phyloP scores from a whole-genome alignment of 257 asterid species.

The Scutellaria barbata region DNA sequence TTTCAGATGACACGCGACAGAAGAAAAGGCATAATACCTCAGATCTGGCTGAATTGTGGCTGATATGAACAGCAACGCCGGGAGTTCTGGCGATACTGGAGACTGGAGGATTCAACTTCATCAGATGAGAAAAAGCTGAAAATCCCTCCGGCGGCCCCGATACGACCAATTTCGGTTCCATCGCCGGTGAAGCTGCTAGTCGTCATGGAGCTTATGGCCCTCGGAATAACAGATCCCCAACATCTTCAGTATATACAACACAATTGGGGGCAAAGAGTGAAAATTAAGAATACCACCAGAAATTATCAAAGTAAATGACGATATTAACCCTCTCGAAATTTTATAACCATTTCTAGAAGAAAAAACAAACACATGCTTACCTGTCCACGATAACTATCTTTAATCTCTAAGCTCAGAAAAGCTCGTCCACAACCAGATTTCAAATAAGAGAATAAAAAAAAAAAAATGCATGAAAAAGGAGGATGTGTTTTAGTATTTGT shows the following conservation, averaged over 20 bases:
- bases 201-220: conserved; percentile 42
- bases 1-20: background rate
- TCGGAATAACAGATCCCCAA: conserved; percentile 65
- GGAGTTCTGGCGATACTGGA: conserved; percentile 85
- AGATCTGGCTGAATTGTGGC: conserved; percentile 92
- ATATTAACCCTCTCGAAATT: too few species aligned
- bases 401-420: too few species aligned
- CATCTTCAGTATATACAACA: conserved; percentile 18
- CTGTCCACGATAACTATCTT: too few species aligned
- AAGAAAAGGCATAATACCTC: conserved; percentile 46
- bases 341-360: too few species aligned
- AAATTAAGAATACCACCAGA: too few species aligned
- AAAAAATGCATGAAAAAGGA: too few species aligned
- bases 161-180: conserved; percentile 70
- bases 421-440: too few species aligned
- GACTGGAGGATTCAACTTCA: conserved; percentile 86
- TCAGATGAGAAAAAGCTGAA: conserved; percentile 82
- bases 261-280: too few species aligned
- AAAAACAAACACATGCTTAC: too few species aligned
- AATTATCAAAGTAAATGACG: too few species aligned
- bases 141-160: conserved; percentile 87
- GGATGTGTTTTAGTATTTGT: too few species aligned
- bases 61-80: conserved; percentile 87
- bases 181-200: conserved; percentile 63
- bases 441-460: too few species aligned